phyloP scores from a whole-genome alignment of 768 basidiomycete species.

The Russula griseocarnosa region DNA sequence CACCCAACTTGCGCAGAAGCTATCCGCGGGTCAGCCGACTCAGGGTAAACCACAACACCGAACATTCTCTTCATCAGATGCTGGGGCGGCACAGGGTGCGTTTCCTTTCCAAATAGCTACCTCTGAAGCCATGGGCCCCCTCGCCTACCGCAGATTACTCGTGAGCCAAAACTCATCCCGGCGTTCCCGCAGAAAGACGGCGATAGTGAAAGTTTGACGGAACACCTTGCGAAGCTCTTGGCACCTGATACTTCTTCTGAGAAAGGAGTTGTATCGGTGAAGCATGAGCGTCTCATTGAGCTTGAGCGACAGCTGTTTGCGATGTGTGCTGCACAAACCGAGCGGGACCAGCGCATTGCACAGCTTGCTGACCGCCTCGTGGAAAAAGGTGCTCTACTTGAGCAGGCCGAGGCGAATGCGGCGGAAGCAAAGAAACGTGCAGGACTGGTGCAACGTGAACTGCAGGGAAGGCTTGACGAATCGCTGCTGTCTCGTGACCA shows the following conservation, averaged over 20 bases:
- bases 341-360: constrained; percentile 27
- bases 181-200: constrained; percentile 52
- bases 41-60: background rate
- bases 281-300: constrained; percentile 52
- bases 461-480: constrained; percentile 48
- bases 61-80: constrained; percentile 35
- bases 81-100: too few relatives aligned
- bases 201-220: constrained; percentile 43
- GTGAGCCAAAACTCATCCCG: background rate
- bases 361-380: constrained; percentile 66
- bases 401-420: constrained; percentile 47
- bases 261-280: constrained; percentile 60
- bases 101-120: constrained; percentile 32
- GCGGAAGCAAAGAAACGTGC: too few relatives aligned
- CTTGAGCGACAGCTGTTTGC: constrained; percentile 46
- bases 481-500: constrained; percentile 49
- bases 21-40: constrained; percentile 36
- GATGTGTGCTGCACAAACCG: constrained; percentile 39
- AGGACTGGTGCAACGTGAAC: too few relatives aligned
- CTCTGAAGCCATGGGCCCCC: constrained; percentile 29
- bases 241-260: too few relatives aligned
- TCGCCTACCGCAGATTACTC: background rate
- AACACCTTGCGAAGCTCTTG: too few relatives aligned
- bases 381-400: constrained; percentile 66
- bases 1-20: constrained; percentile 40